phyloP scores from a whole-genome alignment of 495 filamentous ascomycete species.

The Daldinia caldariorum region DNA sequence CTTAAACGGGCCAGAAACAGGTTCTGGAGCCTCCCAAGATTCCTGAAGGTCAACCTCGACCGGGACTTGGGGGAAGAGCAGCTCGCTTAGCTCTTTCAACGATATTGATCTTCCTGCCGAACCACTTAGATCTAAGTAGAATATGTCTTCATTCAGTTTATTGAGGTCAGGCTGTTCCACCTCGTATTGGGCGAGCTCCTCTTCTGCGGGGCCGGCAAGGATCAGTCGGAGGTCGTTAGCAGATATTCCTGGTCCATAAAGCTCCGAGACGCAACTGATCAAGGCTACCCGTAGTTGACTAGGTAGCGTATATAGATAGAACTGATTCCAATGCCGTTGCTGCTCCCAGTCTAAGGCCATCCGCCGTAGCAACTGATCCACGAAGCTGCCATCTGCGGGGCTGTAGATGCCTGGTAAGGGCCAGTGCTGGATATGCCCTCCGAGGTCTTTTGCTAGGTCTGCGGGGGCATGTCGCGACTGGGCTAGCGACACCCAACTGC shows the following conservation, averaged over 20 bases:
- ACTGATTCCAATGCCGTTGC: constrained; percentile 71
- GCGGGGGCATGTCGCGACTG: constrained; percentile 41
- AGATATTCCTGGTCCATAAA: constrained; percentile 57
- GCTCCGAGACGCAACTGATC: constrained; percentile 69
- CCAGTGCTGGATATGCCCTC: constrained; percentile 32
- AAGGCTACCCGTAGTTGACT: constrained; percentile 67
- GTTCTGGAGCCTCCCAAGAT: constrained; percentile 54
- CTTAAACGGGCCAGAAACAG: constrained; percentile 42
- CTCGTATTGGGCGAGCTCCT: constrained; percentile 40
- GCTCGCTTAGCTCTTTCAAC: constrained; percentile 67
- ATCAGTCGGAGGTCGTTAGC: constrained; percentile 54
- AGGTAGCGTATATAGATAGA: constrained; percentile 72
- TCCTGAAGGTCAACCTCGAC: constrained; percentile 47
- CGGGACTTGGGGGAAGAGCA: constrained; percentile 54
- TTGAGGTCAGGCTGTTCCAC: constrained; percentile 40
- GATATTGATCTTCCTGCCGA: constrained; percentile 67
- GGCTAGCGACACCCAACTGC: constrained; percentile 68
- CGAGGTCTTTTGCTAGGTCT: constrained; percentile 10
- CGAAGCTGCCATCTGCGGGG: constrained; percentile 61
- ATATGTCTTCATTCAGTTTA: constrained; percentile 62
- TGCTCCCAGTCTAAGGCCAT: constrained; percentile 77
- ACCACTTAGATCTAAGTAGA: constrained; percentile 70
- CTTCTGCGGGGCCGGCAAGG: constrained; percentile 48
- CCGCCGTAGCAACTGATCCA: constrained; percentile 65
- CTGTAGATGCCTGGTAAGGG: constrained; percentile 49